Evolutionary conservation across 2,329 filamentous ascomycete genomes (phyloP).

Genomic region (Plenodomus tracheiphilus): DNA sequence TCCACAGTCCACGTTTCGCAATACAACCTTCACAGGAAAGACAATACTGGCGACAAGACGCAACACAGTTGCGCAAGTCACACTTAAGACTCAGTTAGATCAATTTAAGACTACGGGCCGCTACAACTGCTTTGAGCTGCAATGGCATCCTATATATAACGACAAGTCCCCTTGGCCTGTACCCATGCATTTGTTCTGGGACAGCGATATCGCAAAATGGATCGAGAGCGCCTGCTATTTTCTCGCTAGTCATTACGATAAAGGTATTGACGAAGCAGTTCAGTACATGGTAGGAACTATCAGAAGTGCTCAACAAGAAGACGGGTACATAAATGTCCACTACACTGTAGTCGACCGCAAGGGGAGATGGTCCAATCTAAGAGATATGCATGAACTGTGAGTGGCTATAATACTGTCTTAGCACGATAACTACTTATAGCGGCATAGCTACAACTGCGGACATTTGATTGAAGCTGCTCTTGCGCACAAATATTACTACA

Average conservation of each 20-base stretch:
- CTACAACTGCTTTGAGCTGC: conserved; percentile 59
- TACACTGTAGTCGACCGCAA: conserved; percentile 62
- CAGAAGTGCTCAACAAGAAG: conserved; percentile 57
- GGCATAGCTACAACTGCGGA: conserved; percentile 54
- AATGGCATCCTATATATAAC: conserved; percentile 60
- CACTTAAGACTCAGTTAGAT: conserved; percentile 11
- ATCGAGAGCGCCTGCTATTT: conserved; percentile 66
- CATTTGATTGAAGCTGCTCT: conserved; percentile 58
- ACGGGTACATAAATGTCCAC: conserved; percentile 67
- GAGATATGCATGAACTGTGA: conserved; percentile 63
- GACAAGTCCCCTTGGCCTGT: conserved; percentile 59
- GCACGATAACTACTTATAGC: too few species aligned
- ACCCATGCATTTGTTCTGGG: conserved; percentile 64
- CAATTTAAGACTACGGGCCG: conserved; percentile 18
- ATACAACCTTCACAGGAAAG: conserved; percentile 8
- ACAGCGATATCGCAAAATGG: conserved; percentile 63
- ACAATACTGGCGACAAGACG: conserved; percentile 10
- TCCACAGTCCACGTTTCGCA: conserved; percentile 9
- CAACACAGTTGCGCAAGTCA: conserved; percentile 11
- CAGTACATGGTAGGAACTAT: conserved; percentile 64
- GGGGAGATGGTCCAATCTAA: conserved; percentile 60
- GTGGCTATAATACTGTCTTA: too few species aligned
- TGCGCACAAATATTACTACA: conserved; percentile 50
- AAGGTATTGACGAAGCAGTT: conserved; percentile 55
- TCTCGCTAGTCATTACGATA: conserved; percentile 48